Evolutionary conservation across 768 basidiomycete genomes (phyloP), one percentile per base, ranked within the genome.

Genomic region (Termitomyces sp.): DNA sequence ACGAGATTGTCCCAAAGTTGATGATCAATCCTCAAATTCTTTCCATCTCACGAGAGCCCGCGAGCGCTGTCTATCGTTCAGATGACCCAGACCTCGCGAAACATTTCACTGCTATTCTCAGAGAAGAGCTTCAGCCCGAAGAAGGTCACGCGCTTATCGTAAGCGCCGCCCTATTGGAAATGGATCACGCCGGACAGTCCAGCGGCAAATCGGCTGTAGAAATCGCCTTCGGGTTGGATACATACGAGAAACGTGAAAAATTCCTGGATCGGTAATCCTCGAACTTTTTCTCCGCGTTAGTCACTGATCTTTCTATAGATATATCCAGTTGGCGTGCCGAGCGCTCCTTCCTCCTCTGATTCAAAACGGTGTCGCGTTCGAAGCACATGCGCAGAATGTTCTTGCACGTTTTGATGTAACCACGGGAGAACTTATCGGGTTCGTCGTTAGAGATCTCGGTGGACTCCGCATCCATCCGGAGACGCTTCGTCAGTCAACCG

Each of bases 351-450:
- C 84, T 12, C 75, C 81, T 5, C 67, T 83, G 41, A 68, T 85
- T 15, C 57, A 78, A 44, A 82, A 85, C 52, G 83, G 83, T 4
- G 79, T 84, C n/a, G 79, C 80, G 7, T 83, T 85, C 54, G 84
- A 85, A 69, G 84, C 82, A 11, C 84, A 85, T 66, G 81, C 82
- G 1, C 84, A 85, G 60, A 85, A 84, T 63, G 73, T 79, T 18
- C 76, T 83, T 7, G 74, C 76, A 39, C 80, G 82, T 22, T 76
- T 82, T 56, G 74, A 81, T 58, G 60, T 66, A 2, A 55, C 66
- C 13, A 78, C 80, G 1, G 75, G 77, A 34, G 73, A 73, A 52
- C 71, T 78, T 9, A 69, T 72, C 18, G 82, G 82, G 18, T 83
- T 85, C 65, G 75, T 84, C 33, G 64, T 83, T 57, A 81, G 84